Base-by-base conservation (phyloP, 495 filamentous ascomycete species). In the Aspergillus incahuasiensis region DNA sequence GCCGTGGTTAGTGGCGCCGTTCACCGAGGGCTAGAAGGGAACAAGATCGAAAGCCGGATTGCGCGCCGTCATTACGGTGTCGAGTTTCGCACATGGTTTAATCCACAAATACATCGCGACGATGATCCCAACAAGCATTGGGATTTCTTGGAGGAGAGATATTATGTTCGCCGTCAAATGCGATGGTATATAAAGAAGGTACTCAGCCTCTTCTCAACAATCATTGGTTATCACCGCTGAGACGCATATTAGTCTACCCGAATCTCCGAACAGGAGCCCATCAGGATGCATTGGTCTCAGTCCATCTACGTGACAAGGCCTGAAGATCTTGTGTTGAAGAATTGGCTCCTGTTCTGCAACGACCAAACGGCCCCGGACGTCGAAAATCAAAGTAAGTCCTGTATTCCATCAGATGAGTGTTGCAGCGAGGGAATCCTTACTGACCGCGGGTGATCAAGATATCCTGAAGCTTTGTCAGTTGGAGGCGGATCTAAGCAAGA, bases 11-110 rank as follows among this genome's bases (percentile, higher is more conserved):
- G 74, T 67, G 57, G 75, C 65, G 75, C 83, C 43, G 69, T 81
- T 66, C 48, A 70, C 65, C 59, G 75, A 58, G 65, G 59, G 58
- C 65, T 63, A 39, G 70, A 62, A 53, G 70, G 65, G 51, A 76
- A 62, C 64, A 78, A 50, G 52, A 74, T 85, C 7, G 63, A 69
- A 30, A 74, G 68, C 42, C 73, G 82, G 11, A 72, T 72, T 55
- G 74, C 78, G 5, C 70, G 80, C 28, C 76, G 77, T 51, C 75
- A 82, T 50, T 79, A 82, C 52, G 81, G 80, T 1, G 58, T 70
- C 8, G 20, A 61, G 58, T 54, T 25, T 32, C 1, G 4, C 25
- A 50, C 54, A n/a, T 48, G 22, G 2, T 82, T 67, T 53, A 55
- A 76, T 64, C 65, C 68, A 6, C 76, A 34, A 39, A 45, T 11